phyloP scores from a whole-genome alignment of 257 asterid species.

The Forsythia suspensa region DNA sequence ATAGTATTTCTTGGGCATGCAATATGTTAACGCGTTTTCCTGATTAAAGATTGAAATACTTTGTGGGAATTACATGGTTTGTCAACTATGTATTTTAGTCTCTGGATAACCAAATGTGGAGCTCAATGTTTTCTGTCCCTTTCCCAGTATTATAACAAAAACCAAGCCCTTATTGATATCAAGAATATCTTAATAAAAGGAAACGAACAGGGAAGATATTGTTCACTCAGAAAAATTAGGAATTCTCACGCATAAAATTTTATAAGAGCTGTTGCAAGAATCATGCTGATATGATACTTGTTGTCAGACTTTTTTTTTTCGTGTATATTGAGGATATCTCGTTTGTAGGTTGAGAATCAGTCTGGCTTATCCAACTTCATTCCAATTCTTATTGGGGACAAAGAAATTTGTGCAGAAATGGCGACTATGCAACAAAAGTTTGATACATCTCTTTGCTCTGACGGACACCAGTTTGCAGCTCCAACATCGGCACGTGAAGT shows the following conservation, averaged over 20 bases:
- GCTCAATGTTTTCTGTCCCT: background rate
- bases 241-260: background rate
- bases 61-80: background rate
- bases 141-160: background rate
- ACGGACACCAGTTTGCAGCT: slow-evolving; percentile 27
- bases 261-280: background rate
- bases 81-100: no score
- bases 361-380: slow-evolving; percentile 93
- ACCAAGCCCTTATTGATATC: background rate
- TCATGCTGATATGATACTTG: background rate
- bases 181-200: background rate
- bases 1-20: background rate
- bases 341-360: slow-evolving; percentile 86
- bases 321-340: slow-evolving; percentile 7
- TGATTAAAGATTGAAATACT: no score
- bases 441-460: slow-evolving; percentile 28
- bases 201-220: background rate
- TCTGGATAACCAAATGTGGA: background rate
- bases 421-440: slow-evolving; percentile 49
- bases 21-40: background rate
- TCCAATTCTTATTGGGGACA: slow-evolving; percentile 79
- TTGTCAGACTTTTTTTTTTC: background rate
- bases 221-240: background rate
- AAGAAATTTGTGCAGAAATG: slow-evolving; percentile 80
- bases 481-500: slow-evolving; percentile 42